Evolutionary conservation across 192 early-diverging fungal genomes (phyloP).

Genomic region (Entomortierella lignicola): DNA sequence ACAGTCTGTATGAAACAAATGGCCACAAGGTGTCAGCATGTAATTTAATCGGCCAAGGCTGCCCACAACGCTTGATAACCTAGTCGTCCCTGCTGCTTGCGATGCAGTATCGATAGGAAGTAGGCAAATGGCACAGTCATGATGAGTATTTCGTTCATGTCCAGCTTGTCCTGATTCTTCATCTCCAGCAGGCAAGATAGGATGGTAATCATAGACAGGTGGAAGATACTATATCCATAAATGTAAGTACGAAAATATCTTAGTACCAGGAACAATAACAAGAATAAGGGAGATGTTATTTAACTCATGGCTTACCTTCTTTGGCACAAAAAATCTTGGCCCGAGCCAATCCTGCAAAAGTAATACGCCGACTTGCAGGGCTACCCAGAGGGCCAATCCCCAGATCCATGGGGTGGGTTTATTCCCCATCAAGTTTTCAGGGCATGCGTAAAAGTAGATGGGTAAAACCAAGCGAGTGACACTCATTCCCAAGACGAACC

Average conservation of each 20-base stretch:
- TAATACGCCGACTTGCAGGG: slow-evolving; percentile 68
- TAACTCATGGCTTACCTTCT: slow-evolving; percentile 49
- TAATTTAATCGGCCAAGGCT: slow-evolving; percentile 64
- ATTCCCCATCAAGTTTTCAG: slow-evolving; percentile 65
- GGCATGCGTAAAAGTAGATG: slow-evolving; percentile 69
- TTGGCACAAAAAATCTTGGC: slow-evolving; percentile 80
- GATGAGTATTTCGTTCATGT: slow-evolving; percentile 31
- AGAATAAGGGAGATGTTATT: not conserved
- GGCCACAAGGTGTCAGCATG: slow-evolving; percentile 85
- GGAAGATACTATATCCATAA: slow-evolving; percentile 70
- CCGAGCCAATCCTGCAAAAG: slow-evolving; percentile 75
- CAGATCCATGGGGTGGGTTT: slow-evolving; percentile 64
- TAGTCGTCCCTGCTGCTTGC: slow-evolving; percentile 38
- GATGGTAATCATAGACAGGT: slow-evolving; percentile 78
- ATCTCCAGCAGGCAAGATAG: slow-evolving; percentile 59
- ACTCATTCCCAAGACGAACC: slow-evolving; percentile 72
- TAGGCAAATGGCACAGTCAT: slow-evolving; percentile 79
- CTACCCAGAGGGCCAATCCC: slow-evolving; percentile 65
- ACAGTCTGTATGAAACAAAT: slow-evolving; percentile 84
- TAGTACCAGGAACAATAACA: not conserved
- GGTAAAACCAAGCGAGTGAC: slow-evolving; percentile 67
- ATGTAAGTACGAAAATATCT: not conserved
- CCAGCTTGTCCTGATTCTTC: slow-evolving; percentile 51
- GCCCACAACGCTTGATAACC: slow-evolving; percentile 55
- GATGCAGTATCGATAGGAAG: slow-evolving; percentile 57